These are phyloP conservation scores for Neofusicoccum ribis DNA, from an alignment of 2,329 filamentous ascomycete genomes.

Conservation along the genomic window DNA sequence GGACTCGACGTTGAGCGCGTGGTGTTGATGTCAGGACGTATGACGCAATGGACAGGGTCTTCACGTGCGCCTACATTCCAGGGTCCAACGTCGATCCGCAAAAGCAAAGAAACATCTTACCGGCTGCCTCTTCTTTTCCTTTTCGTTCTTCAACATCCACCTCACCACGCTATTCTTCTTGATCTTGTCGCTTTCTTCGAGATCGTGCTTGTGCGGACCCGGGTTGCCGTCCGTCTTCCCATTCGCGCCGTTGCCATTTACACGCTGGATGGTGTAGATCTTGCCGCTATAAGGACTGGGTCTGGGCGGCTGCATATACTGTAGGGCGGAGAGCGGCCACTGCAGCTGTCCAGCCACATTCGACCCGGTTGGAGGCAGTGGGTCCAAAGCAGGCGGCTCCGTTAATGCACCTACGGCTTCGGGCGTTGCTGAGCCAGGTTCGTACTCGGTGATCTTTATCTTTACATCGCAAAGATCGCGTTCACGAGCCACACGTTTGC, in stretches of 20 bases:
- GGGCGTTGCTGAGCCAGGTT: slow-evolving; percentile 13
- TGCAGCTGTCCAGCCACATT: neutral
- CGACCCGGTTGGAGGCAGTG: neutral
- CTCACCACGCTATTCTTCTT: slow-evolving; percentile 79
- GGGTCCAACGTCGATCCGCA: slow-evolving; percentile 7
- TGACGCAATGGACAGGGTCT: slow-evolving; percentile 15
- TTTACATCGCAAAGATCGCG: slow-evolving; percentile 83
- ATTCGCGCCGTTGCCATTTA: slow-evolving; percentile 74
- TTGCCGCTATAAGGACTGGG: slow-evolving; percentile 22
- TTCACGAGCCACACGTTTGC: slow-evolving; percentile 73
- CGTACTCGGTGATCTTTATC: slow-evolving; percentile 82
- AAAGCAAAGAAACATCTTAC: neutral
- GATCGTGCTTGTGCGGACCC: slow-evolving; percentile 71
- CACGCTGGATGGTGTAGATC: slow-evolving; percentile 71
- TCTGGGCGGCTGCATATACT: neutral
- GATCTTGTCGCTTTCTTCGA: slow-evolving; percentile 74
- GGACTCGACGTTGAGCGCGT: neutral
- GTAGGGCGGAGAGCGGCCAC: slow-evolving; percentile 8
- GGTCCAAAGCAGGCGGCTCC: neutral
- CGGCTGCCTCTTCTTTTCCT: slow-evolving; percentile 60
- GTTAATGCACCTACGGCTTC: slow-evolving; percentile 9
- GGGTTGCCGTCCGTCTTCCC: slow-evolving; percentile 69
- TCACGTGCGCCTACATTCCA: neutral
- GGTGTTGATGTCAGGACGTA: slow-evolving; percentile 9
- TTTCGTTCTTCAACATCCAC: slow-evolving; percentile 63